Percentiles rank a stretch among this genome's conserved stretches.
Conservation (phyloP, 1,139 yeast genomes). For the Pichia sp. region DNA sequence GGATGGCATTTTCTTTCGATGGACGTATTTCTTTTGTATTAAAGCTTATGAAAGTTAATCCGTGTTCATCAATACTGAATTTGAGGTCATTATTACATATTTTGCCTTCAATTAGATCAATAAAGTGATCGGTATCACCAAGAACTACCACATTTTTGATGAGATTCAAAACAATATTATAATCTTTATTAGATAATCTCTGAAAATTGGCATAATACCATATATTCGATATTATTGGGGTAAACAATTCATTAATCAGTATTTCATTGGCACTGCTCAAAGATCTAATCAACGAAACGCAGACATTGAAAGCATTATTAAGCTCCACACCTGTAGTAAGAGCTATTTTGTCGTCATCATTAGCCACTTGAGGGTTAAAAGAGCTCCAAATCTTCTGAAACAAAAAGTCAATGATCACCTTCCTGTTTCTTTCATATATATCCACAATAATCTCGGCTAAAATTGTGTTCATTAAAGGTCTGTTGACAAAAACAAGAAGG, state of each 20-base stretch:
- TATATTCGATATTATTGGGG: constrained; percentile 40
- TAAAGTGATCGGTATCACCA: constrained; percentile 23
- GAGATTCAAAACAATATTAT: constrained; percentile 40
- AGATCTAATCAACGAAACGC: constrained; percentile 54
- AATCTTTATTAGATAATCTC: constrained; percentile 34
- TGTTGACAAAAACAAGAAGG: constrained; percentile 50
- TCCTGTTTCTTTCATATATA: constrained; percentile 45
- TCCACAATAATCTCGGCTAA: constrained; percentile 48
- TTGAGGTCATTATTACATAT: constrained; percentile 23
- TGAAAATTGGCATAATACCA: constrained; percentile 61
- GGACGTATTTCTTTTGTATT: constrained; percentile 10
- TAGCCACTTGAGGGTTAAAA: constrained; percentile 32
- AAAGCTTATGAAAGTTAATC: constrained; percentile 43
- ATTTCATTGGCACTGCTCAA: constrained; percentile 27
- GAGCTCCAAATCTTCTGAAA: constrained; percentile 41
- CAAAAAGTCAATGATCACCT: constrained; percentile 54
- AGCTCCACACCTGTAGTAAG: constrained; percentile 42
- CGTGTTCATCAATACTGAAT: constrained; percentile 46
- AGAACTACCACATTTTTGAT: constrained; percentile 29
- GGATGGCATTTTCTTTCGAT: constrained; percentile 18
- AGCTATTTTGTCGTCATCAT: constrained; percentile 20
- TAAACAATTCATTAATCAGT: constrained; percentile 37
- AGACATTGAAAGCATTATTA: constrained; percentile 58
- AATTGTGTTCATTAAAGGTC: constrained; percentile 55
- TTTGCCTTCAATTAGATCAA: constrained; percentile 6